These are phyloP conservation scores for Alternaria brassicicola DNA, from an alignment of 2,329 filamentous ascomycete genomes.

Conservation along the genomic window DNA sequence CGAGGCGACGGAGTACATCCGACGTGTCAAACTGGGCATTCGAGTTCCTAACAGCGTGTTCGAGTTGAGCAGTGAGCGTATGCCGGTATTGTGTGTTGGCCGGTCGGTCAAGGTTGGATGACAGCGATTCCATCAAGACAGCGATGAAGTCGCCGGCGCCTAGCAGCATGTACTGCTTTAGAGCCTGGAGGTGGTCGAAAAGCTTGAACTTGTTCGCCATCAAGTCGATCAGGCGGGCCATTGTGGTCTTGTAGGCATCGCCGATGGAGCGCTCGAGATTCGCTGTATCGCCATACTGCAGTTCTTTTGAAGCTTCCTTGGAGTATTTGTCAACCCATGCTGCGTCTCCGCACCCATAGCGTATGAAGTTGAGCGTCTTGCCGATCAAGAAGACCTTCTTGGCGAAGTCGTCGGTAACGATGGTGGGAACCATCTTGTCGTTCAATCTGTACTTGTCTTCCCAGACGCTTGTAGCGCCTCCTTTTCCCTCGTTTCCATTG, in stretches of 20 bases:
- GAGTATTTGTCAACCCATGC: constrained; percentile 96
- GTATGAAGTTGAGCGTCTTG: constrained; percentile 97
- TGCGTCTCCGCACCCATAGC: constrained; percentile 91
- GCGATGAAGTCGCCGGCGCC: constrained; percentile 98
- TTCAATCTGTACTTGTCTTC: constrained; percentile 94
- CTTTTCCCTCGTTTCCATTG: constrained; percentile 50
- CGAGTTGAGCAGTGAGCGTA: constrained; percentile 94
- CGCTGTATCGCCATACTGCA: constrained; percentile 90
- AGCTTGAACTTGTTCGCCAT: constrained; percentile 96
- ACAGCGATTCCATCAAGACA: constrained; percentile 93
- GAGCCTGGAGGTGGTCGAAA: constrained; percentile 86
- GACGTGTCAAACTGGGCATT: constrained; percentile 95
- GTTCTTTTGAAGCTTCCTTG: constrained; percentile 87
- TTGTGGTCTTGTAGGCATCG: constrained; percentile 96
- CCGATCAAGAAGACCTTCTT: constrained; percentile 97
- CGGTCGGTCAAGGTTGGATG: constrained; percentile 89
- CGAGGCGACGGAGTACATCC: constrained; percentile 87
- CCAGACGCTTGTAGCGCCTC: constrained; percentile 87
- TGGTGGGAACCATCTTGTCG: constrained; percentile 85
- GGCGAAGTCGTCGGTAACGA: constrained; percentile 91
- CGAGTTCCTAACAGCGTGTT: constrained; percentile 94
- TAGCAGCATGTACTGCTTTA: constrained; percentile 93
- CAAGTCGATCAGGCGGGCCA: constrained; percentile 89
- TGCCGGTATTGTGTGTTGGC: constrained; percentile 97
- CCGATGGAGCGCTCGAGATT: constrained; percentile 93